Evolutionary conservation across 1,284 basidiomycete genomes (phyloP), one percentile per base, ranked within the genome.

Genomic region (Ustilago vetiveriae): DNA sequence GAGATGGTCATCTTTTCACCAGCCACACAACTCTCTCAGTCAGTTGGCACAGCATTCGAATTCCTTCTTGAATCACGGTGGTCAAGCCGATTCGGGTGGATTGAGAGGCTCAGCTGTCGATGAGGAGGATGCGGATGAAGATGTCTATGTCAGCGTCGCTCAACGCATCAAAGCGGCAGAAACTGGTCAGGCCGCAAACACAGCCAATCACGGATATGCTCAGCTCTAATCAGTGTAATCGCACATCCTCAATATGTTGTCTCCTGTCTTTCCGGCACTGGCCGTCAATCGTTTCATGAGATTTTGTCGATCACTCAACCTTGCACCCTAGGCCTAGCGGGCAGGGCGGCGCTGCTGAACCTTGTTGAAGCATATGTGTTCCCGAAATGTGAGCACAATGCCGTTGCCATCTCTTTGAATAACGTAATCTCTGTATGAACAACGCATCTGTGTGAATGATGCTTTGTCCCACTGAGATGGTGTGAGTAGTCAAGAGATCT

Each of bases 1-100:
- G n/a, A 37, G 65, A 6, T 68, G 58, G 65, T 42, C 37, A 33
- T 54, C 46, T 0, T 63, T 62, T 47, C 65, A 68, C 38, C 57
- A 62, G 0, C 50, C 55, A 17, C 57, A 62, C 16, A 56, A 57
- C 40, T 50, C 37, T 3, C 44, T 49, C 16, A 44, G 30, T 13
- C 47, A 54, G 46, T 36, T 51, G 11, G 26, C 42, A 11, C 8
- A 27, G 6, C 53, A 57, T 6, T 33, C 54, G 38, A n/a, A 22
- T 6, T 24, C 35, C 16, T 39, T 39, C 8, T 37, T 39, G 3
- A 16, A 19, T 6, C 19, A n/a, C 32, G 37, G 16, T 9, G n/a
- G n/a, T n/a, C n/a, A 21, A 21, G 13, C 6, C 23, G 19, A 32
- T 21, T 24, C 43, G 27, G 47, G n/a, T n/a, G n/a, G 52, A 43